Evolutionary conservation across 805 yeast species (phyloP), one percentile per base, ranked within the genome.

Genomic region (Lachancea kluyveri): DNA sequence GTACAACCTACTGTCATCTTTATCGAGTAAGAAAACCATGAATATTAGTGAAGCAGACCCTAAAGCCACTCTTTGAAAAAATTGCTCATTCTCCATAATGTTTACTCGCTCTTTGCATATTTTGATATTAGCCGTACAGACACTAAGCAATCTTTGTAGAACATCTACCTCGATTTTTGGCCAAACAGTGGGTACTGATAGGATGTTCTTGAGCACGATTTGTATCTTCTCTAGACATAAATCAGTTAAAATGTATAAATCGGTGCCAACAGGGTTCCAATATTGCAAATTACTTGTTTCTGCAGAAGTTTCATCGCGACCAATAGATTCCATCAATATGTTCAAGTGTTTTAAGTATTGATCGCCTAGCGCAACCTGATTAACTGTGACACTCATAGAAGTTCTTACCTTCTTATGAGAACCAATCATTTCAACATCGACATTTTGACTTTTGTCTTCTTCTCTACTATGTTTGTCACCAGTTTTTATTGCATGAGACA

Each of bases 1-100:
- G 33, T 66, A 65, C 3, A 79, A 43, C 23, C 52, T 56, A 36
- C 67, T 68, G 31, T 72, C 75, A 2, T 47, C 37, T 24, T 64
- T 45, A 21, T 59, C 55, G 10, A 70, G 45, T 17, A 63, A 61
- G 33, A 75, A 59, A 2, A 71, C 54, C 3, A 52, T 41, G 27
- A 75, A 50, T 4, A 72, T 50, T 4, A 67, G 39, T 3, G 58
- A 50, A 2, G 65, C 50, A 1, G 72, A 63, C 22, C 41, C 19
- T 15, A 59, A 43, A 5, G 62, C 58, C 26, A 51, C 52, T 18
- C 32, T 46, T 14, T 52, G 55, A 24, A 33, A 29, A 8, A 26
- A 28, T 9, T 11, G 22, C 6, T 30, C 31, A n/a, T 25, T 15
- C 2, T 30, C 27, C 12, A 17, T 24, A 14, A 25, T 24, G 11